A percentile compares a stretch with the other conserved stretches of the same genome.
Conservation (phyloP, 2,329 filamentous ascomycete species). For the Hypocreales sp. region DNA sequence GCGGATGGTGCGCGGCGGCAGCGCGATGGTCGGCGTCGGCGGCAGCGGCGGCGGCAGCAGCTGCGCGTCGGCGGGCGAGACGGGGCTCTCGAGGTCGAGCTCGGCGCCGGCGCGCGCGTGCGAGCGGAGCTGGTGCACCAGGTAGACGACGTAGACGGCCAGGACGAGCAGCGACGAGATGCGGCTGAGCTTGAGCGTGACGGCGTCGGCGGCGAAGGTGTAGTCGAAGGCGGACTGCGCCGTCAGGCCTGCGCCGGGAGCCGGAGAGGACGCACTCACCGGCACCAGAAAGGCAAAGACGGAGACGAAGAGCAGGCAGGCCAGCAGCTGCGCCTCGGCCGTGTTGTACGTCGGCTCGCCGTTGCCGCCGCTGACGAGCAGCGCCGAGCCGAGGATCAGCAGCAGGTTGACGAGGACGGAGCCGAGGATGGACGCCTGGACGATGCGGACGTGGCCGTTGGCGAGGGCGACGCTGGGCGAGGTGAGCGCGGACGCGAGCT, state of each 20-base stretch:
- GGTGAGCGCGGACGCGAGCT: neutral
- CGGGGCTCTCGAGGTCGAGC: conserved; percentile 1
- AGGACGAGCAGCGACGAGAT: conserved; percentile 64
- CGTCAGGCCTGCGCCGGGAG: no score
- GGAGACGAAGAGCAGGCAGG: conserved; percentile 20
- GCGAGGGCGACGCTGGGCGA: conserved; percentile 30
- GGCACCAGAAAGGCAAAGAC: conserved; percentile 22
- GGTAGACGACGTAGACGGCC: conserved; percentile 56
- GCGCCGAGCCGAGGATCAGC: conserved; percentile 61
- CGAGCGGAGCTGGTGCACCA: conserved; percentile 62
- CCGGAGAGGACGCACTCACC: conserved; percentile 6
- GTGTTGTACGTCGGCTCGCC: conserved; percentile 38
- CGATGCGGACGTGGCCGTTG: conserved; percentile 54
- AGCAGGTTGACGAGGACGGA: conserved; percentile 66
- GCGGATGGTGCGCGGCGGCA: conserved; percentile 12
- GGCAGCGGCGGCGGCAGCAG: neutral
- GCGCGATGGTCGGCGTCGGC: neutral
- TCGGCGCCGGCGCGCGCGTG: conserved; percentile 11
- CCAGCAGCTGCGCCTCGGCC: conserved; percentile 18
- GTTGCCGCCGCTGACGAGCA: conserved; percentile 51
- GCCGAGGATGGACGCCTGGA: conserved; percentile 61
- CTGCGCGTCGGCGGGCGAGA: neutral
- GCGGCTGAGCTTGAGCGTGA: conserved; percentile 58
- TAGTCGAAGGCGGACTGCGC: conserved; percentile 24
- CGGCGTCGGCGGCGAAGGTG: conserved; percentile 37